Conservation (phyloP, 2,329 filamentous ascomycete species). For the Hymenoscyphus salicellus region DNA sequence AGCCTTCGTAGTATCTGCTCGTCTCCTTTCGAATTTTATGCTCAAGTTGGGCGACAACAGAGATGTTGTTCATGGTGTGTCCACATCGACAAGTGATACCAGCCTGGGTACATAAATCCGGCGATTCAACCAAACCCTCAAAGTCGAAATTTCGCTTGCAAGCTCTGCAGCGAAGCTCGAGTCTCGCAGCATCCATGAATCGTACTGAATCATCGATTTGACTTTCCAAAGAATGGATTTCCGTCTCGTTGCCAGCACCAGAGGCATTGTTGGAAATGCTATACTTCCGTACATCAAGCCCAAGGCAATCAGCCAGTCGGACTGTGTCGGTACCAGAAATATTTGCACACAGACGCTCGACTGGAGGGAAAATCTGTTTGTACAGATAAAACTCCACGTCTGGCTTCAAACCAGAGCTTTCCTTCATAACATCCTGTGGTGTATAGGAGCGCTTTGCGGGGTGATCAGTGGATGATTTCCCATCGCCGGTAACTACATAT, state of each 20-base stretch:
- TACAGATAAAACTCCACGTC: conserved; percentile 98
- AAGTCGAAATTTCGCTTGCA: conserved; percentile 74
- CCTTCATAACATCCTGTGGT: conserved; percentile 78
- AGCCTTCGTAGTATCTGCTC: conserved; percentile 85
- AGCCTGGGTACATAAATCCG: conserved; percentile 63
- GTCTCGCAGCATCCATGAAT: conserved; percentile 75
- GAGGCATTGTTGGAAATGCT: conserved; percentile 60
- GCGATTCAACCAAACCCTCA: conserved; percentile 65
- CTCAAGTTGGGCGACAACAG: conserved; percentile 83
- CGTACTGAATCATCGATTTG: conserved; percentile 90
- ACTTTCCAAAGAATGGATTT: conserved; percentile 88
- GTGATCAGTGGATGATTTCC: conserved; percentile 58
- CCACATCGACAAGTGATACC: conserved; percentile 76
- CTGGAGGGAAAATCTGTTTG: conserved; percentile 97
- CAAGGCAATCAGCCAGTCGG: conserved; percentile 87
- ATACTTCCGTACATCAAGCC: conserved; percentile 87
- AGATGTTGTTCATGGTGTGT: conserved; percentile 63
- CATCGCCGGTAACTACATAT: conserved; percentile 84
- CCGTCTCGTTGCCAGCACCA: conserved; percentile 54
- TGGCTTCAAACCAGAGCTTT: conserved; percentile 70
- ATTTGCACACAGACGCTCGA: conserved; percentile 95
- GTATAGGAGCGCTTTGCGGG: conserved; percentile 87
- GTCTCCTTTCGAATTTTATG: conserved; percentile 75
- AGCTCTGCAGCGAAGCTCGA: conserved; percentile 74
- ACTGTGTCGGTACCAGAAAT: conserved; percentile 89